Base-by-base conservation (phyloP, 1,284 basidiomycete genomes). In the Marasmius fiardii region DNA sequence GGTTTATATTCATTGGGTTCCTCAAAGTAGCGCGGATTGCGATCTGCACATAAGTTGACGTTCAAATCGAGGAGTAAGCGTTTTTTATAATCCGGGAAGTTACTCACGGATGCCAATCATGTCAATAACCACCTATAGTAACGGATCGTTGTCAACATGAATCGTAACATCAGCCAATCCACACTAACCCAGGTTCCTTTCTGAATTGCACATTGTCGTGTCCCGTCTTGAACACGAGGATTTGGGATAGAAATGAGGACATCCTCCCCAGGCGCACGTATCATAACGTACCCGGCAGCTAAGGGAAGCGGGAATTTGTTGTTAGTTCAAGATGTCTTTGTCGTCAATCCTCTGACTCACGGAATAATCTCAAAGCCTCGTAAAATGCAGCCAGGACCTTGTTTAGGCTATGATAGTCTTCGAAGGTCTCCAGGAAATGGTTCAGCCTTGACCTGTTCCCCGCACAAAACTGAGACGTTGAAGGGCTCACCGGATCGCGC, bases 1-100 rank as follows among this genome's bases (percentile, higher is more conserved):
- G 70, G 70, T 24, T 64, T 55, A 58, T 65, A 71, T 24, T 57
- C 56, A 18, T 65, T 58, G 6, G 70, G 68, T 5, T 71, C 65
- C 4, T 65, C 58, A 57, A 65, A 70, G 28, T 60, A 51, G 7
- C 61, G 52, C 3, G 67, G 61, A 53, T 71, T 69, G 53, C 60
- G 60, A 39, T 64, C 63, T 65, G 51, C 33, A 20, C 7, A 18
- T 8, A 23, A 20, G n/a, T 16, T 41, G 16, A 14, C 49, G 20
- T 18, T 14, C 24, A 21, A 14, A 16, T 7, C 24, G 33, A 31
- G 8, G n/a, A 45, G 16, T 2, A 4, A 44, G 43, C 14, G 2
- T 41, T 4, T 10, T 41, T 41, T 16, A 2, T 6, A 14, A 4
- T 4, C 16, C 2, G n/a, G 14, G 26, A 23, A 1, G 39, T 21